Base-by-base conservation (phyloP, 441 rosid genomes). In the Corymbia citriodora region DNA sequence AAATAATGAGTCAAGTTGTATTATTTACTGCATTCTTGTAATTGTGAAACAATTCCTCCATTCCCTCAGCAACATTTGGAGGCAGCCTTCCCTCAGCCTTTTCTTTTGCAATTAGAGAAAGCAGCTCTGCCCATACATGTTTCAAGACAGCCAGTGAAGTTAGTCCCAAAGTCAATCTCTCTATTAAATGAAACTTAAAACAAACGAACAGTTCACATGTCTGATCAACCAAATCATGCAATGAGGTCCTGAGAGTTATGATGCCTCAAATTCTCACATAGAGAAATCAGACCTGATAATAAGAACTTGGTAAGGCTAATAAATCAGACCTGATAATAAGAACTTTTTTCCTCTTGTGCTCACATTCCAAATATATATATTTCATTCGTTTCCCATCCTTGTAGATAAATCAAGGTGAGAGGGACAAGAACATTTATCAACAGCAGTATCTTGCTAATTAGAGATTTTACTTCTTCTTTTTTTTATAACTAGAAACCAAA, bases 21-120 rank as follows among this genome's bases (percentile, higher is more conserved):
- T 81, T 88, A 92, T 91, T 96, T 96, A 98, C 99, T 70, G 99
- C 99, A 90, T 94, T 96, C 95, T 94, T 98, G 93, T 97, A 98
- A 94, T 94, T 97, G 94, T 95, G 96, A 91, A 95, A 97, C 72
- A 97, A 88, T 87, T 96, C 98, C 93, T 97, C 97, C 99, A 98
- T 96, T 88, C 95, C 98, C 45, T 93, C 92, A 81, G 98, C 99
- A 91, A 96, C 93, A 95, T 93, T 94, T 74, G 94, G 91, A 88
- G 99, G 95, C 91, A 98, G 92, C 94, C 95, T 95, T 93, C 98
- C 99, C 59, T 95, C 96, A 91, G 96, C 97, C 87, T 91, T 92
- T 95, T 96, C 98, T 95, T 94, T 96, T 89, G 89, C 94, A 91
- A 98, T 93, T 92, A 97, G 97, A 92, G 95, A 93, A 18, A 98